Base-by-base conservation (phyloP, 495 filamentous ascomycete genomes). In the Neurospora sp. region DNA sequence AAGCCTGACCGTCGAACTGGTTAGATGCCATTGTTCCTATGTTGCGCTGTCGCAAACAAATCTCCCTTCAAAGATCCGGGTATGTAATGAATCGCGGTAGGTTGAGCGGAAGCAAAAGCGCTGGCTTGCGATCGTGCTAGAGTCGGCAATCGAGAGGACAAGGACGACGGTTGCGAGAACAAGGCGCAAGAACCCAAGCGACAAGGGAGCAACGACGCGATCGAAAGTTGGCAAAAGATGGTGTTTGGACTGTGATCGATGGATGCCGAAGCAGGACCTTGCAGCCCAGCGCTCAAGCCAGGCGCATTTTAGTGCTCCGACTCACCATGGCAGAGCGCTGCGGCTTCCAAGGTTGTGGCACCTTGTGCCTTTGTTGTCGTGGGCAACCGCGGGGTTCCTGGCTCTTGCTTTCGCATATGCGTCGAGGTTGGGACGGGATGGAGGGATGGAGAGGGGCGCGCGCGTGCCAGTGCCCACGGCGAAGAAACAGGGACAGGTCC, bases 1-100 rank as follows among this genome's bases (percentile, higher is more conserved):
- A 94, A 85, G 95, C 93, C 94, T 97, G 89, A 70, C 77, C 75
- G 70, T 83, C 82, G 74, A 78, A 83, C 71, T 84, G 77, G 71
- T 85, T 86, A 85, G 85, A 79, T 40, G 83, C 78, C 85, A 86
- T 87, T 73, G 41, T 79, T 75, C 77, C 37, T 74, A 39, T 73
- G 35, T 72, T 66, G 70, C 59, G 31, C 22, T 22, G 38, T 66
- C 66, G 31, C 27, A 22, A 41, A 27, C 18, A 37, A 20, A 48
- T 68, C 39, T 74, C 44, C 14, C 27, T 71, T 44, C 18, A 69
- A 69, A 11, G 37, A 37, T 73, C 31, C 20, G 27, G 71, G 37
- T 38, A 3, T 31, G 71, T 71, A 12, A 42, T 27, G 39, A 35
- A 22, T 38, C 40, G 72, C 16, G 39, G n/a, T 38, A n/a, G n/a